Percentiles rank a stretch among this genome's conserved stretches.
Conservation (phyloP, 2,329 filamentous ascomycete species). For the Penicillium sp. region DNA sequence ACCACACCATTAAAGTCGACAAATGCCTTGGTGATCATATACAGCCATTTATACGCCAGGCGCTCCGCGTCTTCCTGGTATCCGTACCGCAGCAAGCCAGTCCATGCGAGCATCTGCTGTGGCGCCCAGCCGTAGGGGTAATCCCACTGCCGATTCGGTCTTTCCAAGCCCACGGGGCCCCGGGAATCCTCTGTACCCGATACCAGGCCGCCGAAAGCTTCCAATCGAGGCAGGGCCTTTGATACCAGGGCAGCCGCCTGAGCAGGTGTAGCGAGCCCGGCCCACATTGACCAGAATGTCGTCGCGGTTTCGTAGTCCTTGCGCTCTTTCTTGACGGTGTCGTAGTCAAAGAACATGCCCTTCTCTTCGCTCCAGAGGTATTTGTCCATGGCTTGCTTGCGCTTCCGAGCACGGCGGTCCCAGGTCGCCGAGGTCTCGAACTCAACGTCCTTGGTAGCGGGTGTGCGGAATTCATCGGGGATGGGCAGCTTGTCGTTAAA, state of each 20-base stretch:
- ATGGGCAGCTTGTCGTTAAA: slow-evolving; percentile 81
- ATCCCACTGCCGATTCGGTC: slow-evolving; percentile 96
- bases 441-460: slow-evolving; percentile 59
- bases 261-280: slow-evolving; percentile 74
- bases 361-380: slow-evolving; percentile 87
- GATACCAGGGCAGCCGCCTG: slow-evolving; percentile 81
- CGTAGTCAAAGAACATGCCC: slow-evolving; percentile 97
- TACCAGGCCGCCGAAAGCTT: slow-evolving; percentile 78
- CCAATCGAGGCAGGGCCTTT: slow-evolving; percentile 78
- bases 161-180: slow-evolving; percentile 68
- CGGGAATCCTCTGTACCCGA: slow-evolving; percentile 87
- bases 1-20: slow-evolving; percentile 98
- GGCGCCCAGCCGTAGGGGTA: slow-evolving; percentile 98
- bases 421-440: slow-evolving; percentile 78
- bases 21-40: slow-evolving; percentile 97
- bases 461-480: slow-evolving; percentile 72
- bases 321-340: slow-evolving; percentile 75
- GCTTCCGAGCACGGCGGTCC: slow-evolving; percentile 80
- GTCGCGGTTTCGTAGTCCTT: slow-evolving; percentile 85
- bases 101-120: slow-evolving; percentile 98
- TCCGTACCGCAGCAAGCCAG: slow-evolving; percentile 82
- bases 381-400: slow-evolving; percentile 82
- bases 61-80: slow-evolving; percentile 86
- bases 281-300: slow-evolving; percentile 97
- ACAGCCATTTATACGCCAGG: slow-evolving; percentile 91